A percentile compares a stretch with the other conserved stretches of the same genome.
Conservation (phyloP, 2,329 filamentous ascomycete genomes). For the Pseudocercospora cruenta region DNA sequence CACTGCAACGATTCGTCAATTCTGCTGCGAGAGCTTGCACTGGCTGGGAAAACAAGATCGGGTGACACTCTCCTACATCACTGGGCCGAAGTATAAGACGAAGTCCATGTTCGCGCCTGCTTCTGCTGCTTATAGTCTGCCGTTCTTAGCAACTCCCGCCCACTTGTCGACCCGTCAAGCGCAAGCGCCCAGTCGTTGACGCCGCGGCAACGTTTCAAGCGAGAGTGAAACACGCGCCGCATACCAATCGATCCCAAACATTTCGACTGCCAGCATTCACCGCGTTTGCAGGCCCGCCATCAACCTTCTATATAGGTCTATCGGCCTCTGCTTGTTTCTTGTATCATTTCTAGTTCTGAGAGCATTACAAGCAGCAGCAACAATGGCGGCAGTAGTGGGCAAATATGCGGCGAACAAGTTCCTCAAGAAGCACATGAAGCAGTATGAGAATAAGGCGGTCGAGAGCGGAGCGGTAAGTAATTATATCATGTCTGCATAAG, state of each 20-base stretch:
- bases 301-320: slow-evolving; percentile 12
- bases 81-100: slow-evolving; percentile 1
- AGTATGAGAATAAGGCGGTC: slow-evolving; percentile 51
- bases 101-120: slow-evolving; percentile 3
- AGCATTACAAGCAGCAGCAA: slow-evolving; percentile 20
- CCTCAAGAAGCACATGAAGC: slow-evolving; percentile 51
- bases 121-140: background rate
- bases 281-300: slow-evolving; percentile 5
- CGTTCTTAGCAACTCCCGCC: slow-evolving; percentile 8
- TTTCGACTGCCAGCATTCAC: slow-evolving; percentile 25
- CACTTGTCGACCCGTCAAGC: slow-evolving; percentile 12
- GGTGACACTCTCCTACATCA: slow-evolving; percentile 12
- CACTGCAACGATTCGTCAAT: background rate
- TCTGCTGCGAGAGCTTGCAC: background rate
- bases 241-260: slow-evolving; percentile 24
- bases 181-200: slow-evolving; percentile 19
- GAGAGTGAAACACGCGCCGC: slow-evolving; percentile 11
- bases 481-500: background rate
- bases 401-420: slow-evolving; percentile 57
- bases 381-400: slow-evolving; percentile 51
- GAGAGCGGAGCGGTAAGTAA: slow-evolving; percentile 45
- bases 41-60: slow-evolving; percentile 2
- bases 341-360: background rate
- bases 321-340: background rate
- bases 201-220: slow-evolving; percentile 16